These are phyloP conservation scores for Epichloe coenophiala DNA, from an alignment of 2,329 filamentous ascomycete genomes.

Conservation along the genomic window DNA sequence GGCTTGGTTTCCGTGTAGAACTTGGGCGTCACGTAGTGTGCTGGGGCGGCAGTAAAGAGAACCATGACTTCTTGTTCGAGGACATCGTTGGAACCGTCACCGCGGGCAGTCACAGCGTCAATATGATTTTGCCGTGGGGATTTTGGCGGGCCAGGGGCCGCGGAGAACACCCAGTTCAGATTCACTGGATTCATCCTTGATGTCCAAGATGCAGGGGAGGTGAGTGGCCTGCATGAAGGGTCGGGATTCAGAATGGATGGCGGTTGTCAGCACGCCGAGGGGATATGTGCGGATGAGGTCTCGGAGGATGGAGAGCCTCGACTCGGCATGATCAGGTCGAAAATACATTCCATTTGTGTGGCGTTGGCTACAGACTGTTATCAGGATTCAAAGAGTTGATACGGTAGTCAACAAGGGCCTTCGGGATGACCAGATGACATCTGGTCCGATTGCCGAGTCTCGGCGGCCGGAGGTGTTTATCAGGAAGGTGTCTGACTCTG, in stretches of 20 bases:
- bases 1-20: slow-evolving; percentile 57
- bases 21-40: slow-evolving; percentile 56
- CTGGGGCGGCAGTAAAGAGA: slow-evolving; percentile 42
- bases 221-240: slow-evolving; percentile 45
- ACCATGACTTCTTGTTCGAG: slow-evolving; percentile 44
- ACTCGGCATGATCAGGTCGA: slow-evolving; percentile 37
- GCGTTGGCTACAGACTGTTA: too few species aligned
- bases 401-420: not conserved
- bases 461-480: not conserved
- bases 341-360: slow-evolving; percentile 38
- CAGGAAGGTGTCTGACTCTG: too few species aligned
- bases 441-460: not conserved
- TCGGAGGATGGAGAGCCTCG: slow-evolving; percentile 32
- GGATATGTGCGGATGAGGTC: slow-evolving; percentile 46
- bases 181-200: slow-evolving; percentile 26
- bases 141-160: slow-evolving; percentile 48
- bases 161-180: slow-evolving; percentile 33
- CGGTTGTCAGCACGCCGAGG: slow-evolving; percentile 49
- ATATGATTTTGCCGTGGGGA: slow-evolving; percentile 50
- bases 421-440: not conserved
- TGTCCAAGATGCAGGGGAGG: slow-evolving; percentile 43
- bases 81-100: slow-evolving; percentile 8
- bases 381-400: not conserved
- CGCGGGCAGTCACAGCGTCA: slow-evolving; percentile 21
- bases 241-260: slow-evolving; percentile 34